Evolutionary conservation across 1,284 basidiomycete genomes (phyloP).

Genomic region (Bjerkandera adusta): DNA sequence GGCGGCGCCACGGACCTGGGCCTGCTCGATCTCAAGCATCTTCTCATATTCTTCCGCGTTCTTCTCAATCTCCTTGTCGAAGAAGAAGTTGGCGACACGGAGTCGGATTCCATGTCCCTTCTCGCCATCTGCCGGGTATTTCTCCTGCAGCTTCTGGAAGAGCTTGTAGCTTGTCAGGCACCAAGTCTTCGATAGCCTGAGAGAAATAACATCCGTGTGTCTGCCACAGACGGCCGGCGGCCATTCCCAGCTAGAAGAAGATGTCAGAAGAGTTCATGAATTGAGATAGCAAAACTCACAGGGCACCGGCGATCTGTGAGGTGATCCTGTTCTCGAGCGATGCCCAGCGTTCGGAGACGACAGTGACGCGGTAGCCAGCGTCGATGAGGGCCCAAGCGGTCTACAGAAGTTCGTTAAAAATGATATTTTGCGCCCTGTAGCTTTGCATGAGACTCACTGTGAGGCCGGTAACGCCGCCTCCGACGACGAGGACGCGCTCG

Average conservation of each 20-base stretch:
- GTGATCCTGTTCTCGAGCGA: constrained; percentile 26
- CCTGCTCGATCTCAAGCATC: constrained; percentile 31
- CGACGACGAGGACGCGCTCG: constrained; percentile 22
- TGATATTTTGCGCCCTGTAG: background rate
- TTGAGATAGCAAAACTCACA: constrained; percentile 18
- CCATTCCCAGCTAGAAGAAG: constrained; percentile 29
- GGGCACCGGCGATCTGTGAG: constrained; percentile 31
- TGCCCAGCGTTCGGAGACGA: constrained; percentile 27
- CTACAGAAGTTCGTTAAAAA: constrained; percentile 3
- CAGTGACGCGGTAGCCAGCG: constrained; percentile 30
- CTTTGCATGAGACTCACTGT: constrained; percentile 12
- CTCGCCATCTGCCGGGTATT: constrained; percentile 16
- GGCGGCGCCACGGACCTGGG: constrained; percentile 3
- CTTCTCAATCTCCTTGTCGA: constrained; percentile 28
- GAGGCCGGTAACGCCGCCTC: constrained; percentile 27
- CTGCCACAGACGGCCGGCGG: constrained; percentile 35
- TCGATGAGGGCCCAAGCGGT: constrained; percentile 32
- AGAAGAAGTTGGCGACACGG: constrained; percentile 32
- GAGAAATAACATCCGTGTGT: constrained; percentile 32
- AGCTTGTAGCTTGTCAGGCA: constrained; percentile 32
- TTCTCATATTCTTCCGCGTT: constrained; percentile 30
- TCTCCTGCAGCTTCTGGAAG: constrained; percentile 23
- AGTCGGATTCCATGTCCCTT: constrained; percentile 21
- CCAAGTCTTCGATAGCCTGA: constrained; percentile 30
- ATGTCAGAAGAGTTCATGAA: background rate